Base-by-base conservation (phyloP, 129 eudicot genomes). In the Escallonia herrerae region DNA sequence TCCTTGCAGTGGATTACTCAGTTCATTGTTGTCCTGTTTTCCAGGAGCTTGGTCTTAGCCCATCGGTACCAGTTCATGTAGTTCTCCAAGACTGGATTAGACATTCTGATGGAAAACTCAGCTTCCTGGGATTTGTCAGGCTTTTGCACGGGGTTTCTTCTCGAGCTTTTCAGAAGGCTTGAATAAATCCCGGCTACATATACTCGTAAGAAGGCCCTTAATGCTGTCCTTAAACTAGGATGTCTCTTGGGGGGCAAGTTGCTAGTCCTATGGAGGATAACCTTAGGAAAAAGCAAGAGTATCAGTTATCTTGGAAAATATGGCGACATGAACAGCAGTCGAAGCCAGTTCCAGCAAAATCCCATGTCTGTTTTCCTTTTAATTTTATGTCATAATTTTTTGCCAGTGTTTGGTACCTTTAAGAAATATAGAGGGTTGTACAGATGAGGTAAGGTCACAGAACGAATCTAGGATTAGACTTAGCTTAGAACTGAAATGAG, bases 81-180 rank as follows among this genome's bases (percentile, higher is more conserved):
- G 98, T 93, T 52, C 96, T 91, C 60, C 95, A 91, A 58, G 98
- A 91, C 53, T 91, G 98, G 98, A 88, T 91, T 22, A 79, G 98
- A 80, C 98, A 88, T 38, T 76, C 87, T 0, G 98, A 91, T 54
- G 98, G 98, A 49, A 91, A 88, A 75, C 96, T 91, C 51, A 91
- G 98, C 79, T 91, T 91, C 87, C 76, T 88, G 71, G 98, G 98
- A 40, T 91, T 91, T 71, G 87, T 91, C 33, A 77, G 98, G 47
- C 96, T 91, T 73, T 87, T 91, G n/a, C 98, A 93, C 43, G 98
- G 96, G 33, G 75, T 91, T 56, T 82, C 99, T 22, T 84, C 99
- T 42, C 90, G 99, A n/a, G 69, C 96, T 60, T 84, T 89, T 69
- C 99, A 94, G 49, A 94, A 94, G 75, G 90, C 84, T 33, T 86